Base-by-base conservation (phyloP, 257 asterid genomes). In the Buddleja alternifolia region DNA sequence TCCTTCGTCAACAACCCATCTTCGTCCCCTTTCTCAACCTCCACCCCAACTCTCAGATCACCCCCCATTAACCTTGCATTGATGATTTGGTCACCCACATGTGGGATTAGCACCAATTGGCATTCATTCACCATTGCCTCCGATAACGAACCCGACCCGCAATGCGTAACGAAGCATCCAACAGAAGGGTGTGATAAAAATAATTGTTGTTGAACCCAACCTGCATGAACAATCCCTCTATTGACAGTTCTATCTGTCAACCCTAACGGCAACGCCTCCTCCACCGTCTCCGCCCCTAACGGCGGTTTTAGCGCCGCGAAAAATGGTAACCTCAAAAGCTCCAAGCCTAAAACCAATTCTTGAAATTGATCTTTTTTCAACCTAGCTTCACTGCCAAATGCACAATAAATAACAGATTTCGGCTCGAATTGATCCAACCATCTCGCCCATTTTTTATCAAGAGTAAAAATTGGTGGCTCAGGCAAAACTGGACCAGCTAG, bases 401-500 rank as follows among this genome's bases (percentile, higher is more conserved):
- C 83, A 19, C 89, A 84, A 45, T 14, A 84, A 45, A 84, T 71
- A 7, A 78, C 77, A 0, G 84, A 61, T 42, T 72, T 77, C 15
- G 79, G 60, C 37, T 63, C 7, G 70, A 75, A 75, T 8, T 59
- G 66, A 19, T 74, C 75, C 20, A 83, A 25, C 86, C 84, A 83
- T 19, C 52, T 41, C 0, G 73, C 74, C 86, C 84, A 83, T 20
- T 54, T 70, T 4, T 61, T 73, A 15, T 73, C 81, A 0, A 72
- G 60, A 36, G 56, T 41, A 15, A 79, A 72, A 15, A 21, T 60
- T 16, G 78, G 64, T 2, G 72, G 74, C 47, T 73, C 79, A 0
- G 89, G 80, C 20, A 81, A 20, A 21, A 76, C 80, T 1, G 86
- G 86, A 16, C 89, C 89, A 1, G 84, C 86, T 6, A 78, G 73